Evolutionary conservation across 1,284 basidiomycete genomes (phyloP).

Genomic region (Heliocybe sulcata): DNA sequence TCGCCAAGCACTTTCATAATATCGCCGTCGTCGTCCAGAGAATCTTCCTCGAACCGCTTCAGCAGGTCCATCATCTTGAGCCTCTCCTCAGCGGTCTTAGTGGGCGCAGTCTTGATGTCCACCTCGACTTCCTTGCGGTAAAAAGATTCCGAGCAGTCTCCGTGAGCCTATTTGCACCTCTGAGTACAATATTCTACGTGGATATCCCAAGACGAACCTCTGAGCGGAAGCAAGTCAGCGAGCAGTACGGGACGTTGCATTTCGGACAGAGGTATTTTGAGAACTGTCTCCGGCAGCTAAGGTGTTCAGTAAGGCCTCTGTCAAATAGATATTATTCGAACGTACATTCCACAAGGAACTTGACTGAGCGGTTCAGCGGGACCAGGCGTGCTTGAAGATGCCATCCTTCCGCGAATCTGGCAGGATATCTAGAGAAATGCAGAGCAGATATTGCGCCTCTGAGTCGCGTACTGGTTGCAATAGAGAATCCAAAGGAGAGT

Average conservation of each 20-base stretch:
- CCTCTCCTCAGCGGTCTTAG: conserved; percentile 46
- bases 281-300: conserved; percentile 68
- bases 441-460: no score
- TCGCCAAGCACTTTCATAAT: conserved; percentile 26
- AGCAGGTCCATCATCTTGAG: conserved; percentile 62
- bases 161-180: conserved; percentile 31
- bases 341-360: conserved; percentile 30
- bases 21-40: conserved; percentile 26
- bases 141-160: conserved; percentile 69
- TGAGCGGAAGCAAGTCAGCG: conserved; percentile 69
- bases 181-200: background rate
- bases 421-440: no score
- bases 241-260: conserved; percentile 78
- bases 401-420: background rate
- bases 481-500: no score
- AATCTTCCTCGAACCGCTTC: conserved; percentile 62
- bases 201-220: conserved; percentile 33
- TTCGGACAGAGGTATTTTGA: conserved; percentile 73
- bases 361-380: conserved; percentile 12
- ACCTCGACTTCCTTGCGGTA: conserved; percentile 64
- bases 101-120: conserved; percentile 48
- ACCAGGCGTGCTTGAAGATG: background rate
- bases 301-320: conserved; percentile 1
- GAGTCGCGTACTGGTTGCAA: no score
- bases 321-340: conserved; percentile 1